Percentiles rank a stretch among this genome's conserved stretches.
phyloP scores from a whole-genome alignment of 2,329 filamentous ascomycete genomes.

The Fusarium nodosum region DNA sequence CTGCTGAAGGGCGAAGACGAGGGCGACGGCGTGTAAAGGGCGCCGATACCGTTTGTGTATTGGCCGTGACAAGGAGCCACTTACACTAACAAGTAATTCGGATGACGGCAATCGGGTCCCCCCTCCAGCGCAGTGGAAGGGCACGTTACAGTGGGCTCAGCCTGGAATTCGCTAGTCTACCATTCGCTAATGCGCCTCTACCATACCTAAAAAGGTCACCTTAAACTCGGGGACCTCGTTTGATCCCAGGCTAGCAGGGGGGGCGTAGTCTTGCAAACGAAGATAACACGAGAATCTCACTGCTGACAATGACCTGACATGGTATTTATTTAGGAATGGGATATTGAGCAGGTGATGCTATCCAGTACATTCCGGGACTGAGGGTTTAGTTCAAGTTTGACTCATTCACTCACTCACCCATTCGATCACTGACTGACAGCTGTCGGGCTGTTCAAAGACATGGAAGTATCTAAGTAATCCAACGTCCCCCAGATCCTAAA shows the following conservation, averaged over 20 bases:
- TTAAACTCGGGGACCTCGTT: slow-evolving; percentile 29
- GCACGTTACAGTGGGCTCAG: slow-evolving; percentile 32
- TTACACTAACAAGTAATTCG: slow-evolving; percentile 26
- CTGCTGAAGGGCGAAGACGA: slow-evolving; percentile 29
- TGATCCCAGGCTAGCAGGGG: slow-evolving; percentile 36
- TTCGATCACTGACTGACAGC: not conserved
- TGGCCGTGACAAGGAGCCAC: not conserved
- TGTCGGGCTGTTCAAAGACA: not conserved
- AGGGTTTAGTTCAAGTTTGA: not conserved
- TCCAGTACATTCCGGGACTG: slow-evolving; percentile 8
- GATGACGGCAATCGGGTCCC: slow-evolving; percentile 28
- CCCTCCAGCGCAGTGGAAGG: slow-evolving; percentile 1
- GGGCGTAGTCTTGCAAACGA: slow-evolving; percentile 6
- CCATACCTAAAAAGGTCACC: not conserved
- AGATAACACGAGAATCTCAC: slow-evolving; percentile 15
- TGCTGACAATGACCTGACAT: slow-evolving; percentile 11
- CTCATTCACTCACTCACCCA: not conserved
- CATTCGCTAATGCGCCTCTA: not conserved
- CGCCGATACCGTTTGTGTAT: not conserved
- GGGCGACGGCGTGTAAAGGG: not conserved
- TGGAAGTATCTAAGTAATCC: not conserved
- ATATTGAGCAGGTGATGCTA: slow-evolving; percentile 3
- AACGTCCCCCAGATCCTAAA: not conserved
- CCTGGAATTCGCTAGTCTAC: slow-evolving; percentile 5
- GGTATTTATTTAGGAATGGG: not conserved